Percentiles rank a stretch among this genome's conserved stretches.
phyloP scores from a whole-genome alignment of 495 filamentous ascomycete genomes.

The Penicillium flavigenum region DNA sequence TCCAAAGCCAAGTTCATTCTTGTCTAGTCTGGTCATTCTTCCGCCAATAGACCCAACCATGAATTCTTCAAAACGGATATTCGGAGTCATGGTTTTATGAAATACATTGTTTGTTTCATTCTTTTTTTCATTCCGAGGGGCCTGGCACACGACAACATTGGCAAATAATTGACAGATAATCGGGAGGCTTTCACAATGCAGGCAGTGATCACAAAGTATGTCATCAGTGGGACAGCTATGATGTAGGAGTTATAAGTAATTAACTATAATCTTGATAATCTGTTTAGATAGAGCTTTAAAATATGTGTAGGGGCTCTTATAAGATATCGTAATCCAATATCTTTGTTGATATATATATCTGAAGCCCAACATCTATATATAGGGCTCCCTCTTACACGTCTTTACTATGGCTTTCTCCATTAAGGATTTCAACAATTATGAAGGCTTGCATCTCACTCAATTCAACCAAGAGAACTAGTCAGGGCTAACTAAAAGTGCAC shows the following conservation, averaged over 20 bases:
- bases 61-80: no score
- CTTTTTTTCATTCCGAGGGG: no score
- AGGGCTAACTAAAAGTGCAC: background rate
- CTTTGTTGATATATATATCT: background rate
- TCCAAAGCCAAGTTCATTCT: no score
- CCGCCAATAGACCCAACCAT: background rate
- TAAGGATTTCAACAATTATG: background rate
- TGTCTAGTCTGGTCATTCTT: no score
- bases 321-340: background rate
- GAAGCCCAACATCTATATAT: background rate
- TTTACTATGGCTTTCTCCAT: background rate
- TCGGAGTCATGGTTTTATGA: no score
- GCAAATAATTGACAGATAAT: background rate
- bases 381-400: background rate
- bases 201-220: no score
- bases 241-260: no score
- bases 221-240: no score
- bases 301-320: background rate
- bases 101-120: background rate
- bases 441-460: background rate
- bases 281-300: background rate
- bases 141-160: no score
- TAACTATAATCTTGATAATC: background rate
- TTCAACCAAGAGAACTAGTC: background rate
- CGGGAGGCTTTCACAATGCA: no score